Base-by-base conservation (phyloP, 75 land plant genomes). In the Cupressus sempervirens region DNA sequence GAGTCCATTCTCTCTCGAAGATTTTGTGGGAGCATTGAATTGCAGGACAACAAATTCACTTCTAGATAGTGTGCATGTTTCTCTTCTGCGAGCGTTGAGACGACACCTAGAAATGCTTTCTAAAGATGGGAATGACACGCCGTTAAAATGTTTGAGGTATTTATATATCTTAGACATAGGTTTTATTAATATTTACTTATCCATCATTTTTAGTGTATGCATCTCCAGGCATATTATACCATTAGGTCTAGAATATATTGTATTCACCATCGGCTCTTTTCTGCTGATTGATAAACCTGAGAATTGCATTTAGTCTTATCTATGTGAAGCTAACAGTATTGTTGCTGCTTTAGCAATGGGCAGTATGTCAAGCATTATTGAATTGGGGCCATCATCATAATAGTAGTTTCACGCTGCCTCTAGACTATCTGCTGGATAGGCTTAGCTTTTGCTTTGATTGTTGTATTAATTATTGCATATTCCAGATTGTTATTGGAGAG, bases 1-100 rank as follows among this genome's bases (percentile, higher is more conserved):
- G 73, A 89, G 93, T 62, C 97, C 98, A 23, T 94, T 96, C 87
- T 80, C 84, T 12, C 84, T 96, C 46, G 93, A 95, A 85, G 93
- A 93, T 68, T 93, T 95, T 77, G 91, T 94, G 54, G 91, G 91
- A 10, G 86, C 92, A 0, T 87, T 96, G 40, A 88, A 87, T 43
- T 88, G 90, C 41, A 36, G 73, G 70, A 62, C 56, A 14, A 90
- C 89, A 26, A 94, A 95, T 85, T 75, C 91, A 7, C 79, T 96
- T 46, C 53, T 93, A 85, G 98, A 96, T 81, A 83, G 91, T 54
- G 83, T 96, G 38, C 97, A 96, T 84, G 70, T 94, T 74, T 91
- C 92, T 82, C 89, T 96, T 20, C 58, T 96, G 85, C 89, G 90
- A 29, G 90, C 88, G 5, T 76, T 95, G 82, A 86, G 90, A 67